Percentiles rank a stretch among this genome's conserved stretches.
These are phyloP conservation scores for Antrodiella citrinella DNA, from an alignment of 768 basidiomycete species.

Conservation along the genomic window DNA sequence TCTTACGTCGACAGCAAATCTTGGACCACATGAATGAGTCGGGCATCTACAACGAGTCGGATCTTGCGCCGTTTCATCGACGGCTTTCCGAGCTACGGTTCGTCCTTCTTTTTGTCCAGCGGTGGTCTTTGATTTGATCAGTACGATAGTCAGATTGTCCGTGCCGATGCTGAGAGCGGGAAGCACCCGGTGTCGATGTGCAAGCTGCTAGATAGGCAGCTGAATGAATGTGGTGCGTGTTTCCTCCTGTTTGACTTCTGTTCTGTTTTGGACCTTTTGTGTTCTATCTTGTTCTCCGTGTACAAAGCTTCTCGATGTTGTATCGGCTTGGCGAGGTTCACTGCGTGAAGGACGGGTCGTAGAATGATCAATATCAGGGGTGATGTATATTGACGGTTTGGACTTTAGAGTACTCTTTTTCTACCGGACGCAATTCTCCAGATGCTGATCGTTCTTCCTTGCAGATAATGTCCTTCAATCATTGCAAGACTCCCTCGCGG, in stretches of 20 bases:
- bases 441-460: slow-evolving; percentile 3
- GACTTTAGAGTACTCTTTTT: background rate
- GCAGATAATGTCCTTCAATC: slow-evolving; percentile 69
- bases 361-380: background rate
- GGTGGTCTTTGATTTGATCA: background rate
- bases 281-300: no score
- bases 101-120: slow-evolving; percentile 11
- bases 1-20: slow-evolving; percentile 59
- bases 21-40: slow-evolving; percentile 95
- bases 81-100: slow-evolving; percentile 72
- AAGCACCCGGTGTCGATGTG: slow-evolving; percentile 85
- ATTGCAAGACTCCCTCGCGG: slow-evolving; percentile 78
- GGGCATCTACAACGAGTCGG: slow-evolving; percentile 85
- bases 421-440: background rate
- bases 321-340: no score
- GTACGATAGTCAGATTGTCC: slow-evolving; percentile 49
- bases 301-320: no score
- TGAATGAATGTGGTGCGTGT: slow-evolving; percentile 82
- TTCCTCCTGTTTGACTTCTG: background rate
- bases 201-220: slow-evolving; percentile 81
- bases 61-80: slow-evolving; percentile 81
- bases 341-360: background rate
- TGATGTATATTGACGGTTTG: background rate
- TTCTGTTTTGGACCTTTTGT: no score
- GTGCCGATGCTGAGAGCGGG: slow-evolving; percentile 69